Evolutionary conservation across 176 grass and related monocot species (phyloP), one percentile per base, ranked within the genome.

Genomic region (Oryza officinalis): DNA sequence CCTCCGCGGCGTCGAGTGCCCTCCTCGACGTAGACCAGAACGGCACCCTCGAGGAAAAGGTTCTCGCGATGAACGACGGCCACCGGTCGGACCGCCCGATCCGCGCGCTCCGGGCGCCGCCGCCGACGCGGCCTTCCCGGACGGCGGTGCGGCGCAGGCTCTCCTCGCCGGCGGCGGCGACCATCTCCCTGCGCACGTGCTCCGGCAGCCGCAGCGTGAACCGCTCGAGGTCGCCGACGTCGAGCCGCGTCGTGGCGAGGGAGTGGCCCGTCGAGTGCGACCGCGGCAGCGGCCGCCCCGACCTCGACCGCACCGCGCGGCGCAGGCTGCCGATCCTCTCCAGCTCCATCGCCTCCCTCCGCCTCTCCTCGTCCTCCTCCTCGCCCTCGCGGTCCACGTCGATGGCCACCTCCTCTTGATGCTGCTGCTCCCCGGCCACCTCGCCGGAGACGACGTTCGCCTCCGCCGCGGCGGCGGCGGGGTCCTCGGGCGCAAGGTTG

Each of bases 231-330:
- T 89, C 71, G 28, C 69, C 88, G 37, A 4, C 37, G 20, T 85
- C 86, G 40, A 85, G 41, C 59, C 26, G 86, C 7, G 73, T 9
- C 26, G 75, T 11, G 47, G 47, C 71, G 75, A 90, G 45, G 69
- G 91, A 93, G 77, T 95, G 92, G 47, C 95, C 96, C 3, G 96
- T 98, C 46, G 96, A 95, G 69, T 95, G 92, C 18, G 96, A 94
- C 45, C 93, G 87, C 87, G 85, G 67, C 50, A 90, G 52, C 52
- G 52, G 77, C 3, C 82, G 74, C 10, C 76, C 92, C 8, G 92
- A 92, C 49, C 85, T 75, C 14, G 85, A 85, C 27, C 96, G 92
- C 57, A 88, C 27, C 30, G 91, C 93, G 13, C 93, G 90, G 38
- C 79, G 90, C 87, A 81, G 87, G 91, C 91, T 97, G 6, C 94